Percentiles rank a stretch among this genome's conserved stretches.
Conservation (phyloP, 2,329 filamentous ascomycete species). For the Acarospora socialis region DNA sequence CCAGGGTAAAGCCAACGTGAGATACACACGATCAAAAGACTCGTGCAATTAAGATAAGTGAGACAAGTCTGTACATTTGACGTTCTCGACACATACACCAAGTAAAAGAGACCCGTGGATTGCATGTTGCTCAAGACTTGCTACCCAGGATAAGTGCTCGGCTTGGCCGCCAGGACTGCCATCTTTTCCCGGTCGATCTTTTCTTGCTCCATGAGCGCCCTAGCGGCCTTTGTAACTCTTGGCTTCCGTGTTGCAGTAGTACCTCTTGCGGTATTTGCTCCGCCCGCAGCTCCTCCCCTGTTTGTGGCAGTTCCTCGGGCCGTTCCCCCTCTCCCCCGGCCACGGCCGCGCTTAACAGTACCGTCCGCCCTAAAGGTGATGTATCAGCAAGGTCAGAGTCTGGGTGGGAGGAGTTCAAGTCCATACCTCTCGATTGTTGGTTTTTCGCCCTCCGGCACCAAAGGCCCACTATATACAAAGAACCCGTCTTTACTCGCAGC, state of each 20-base stretch:
- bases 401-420: background rate
- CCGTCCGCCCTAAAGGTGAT: slow-evolving; percentile 48
- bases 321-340: slow-evolving; percentile 35
- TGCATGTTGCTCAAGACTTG: too few species aligned
- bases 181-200: slow-evolving; percentile 58
- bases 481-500: slow-evolving; percentile 92
- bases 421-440: slow-evolving; percentile 47
- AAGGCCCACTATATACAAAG: slow-evolving; percentile 90
- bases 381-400: slow-evolving; percentile 6
- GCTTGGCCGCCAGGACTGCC: slow-evolving; percentile 21
- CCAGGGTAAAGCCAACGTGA: too few species aligned
- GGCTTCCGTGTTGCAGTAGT: slow-evolving; percentile 65
- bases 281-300: slow-evolving; percentile 12
- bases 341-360: slow-evolving; percentile 49
- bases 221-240: slow-evolving; percentile 73
- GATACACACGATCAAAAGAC: too few species aligned
- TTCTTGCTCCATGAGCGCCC: slow-evolving; percentile 65
- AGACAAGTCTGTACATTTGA: too few species aligned
- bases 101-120: too few species aligned
- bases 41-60: too few species aligned
- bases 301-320: slow-evolving; percentile 31
- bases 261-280: slow-evolving; percentile 32
- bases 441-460: slow-evolving; percentile 79
- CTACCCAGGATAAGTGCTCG: slow-evolving; percentile 11
- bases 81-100: too few species aligned